A percentile compares a stretch with the other conserved stretches of the same genome.
These are phyloP conservation scores for Colletotrichum cordylinicola DNA, from an alignment of 2,329 filamentous ascomycete species.

Conservation along the genomic window DNA sequence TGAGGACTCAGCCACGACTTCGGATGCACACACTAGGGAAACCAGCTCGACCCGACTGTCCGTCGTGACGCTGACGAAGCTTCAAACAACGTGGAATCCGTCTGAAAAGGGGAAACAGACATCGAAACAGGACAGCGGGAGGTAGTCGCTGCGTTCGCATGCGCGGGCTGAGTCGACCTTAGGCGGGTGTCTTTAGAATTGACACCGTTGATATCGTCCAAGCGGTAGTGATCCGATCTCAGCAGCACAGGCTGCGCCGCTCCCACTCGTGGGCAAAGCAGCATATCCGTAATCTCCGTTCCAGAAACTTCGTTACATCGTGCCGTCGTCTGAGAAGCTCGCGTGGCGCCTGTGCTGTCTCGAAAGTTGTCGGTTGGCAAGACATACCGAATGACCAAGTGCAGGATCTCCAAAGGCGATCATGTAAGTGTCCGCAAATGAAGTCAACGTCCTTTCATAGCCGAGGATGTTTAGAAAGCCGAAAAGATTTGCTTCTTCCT, in stretches of 20 bases:
- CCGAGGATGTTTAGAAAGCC: neutral
- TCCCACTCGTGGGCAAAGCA: neutral
- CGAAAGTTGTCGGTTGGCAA: neutral
- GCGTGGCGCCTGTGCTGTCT: neutral
- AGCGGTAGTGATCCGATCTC: neutral
- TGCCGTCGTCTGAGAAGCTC: neutral
- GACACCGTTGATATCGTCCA: neutral
- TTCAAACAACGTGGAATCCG: neutral
- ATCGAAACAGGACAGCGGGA: neutral
- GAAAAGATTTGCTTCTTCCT: rapidly evolving
- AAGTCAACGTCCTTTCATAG: rapidly evolving
- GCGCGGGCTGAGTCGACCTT: neutral
- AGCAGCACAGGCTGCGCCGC: neutral
- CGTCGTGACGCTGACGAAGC: neutral
- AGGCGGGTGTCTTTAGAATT: neutral
- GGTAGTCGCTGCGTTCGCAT: neutral
- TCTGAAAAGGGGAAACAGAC: neutral
- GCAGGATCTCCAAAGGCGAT: neutral
- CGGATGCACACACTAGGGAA: neutral
- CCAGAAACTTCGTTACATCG: neutral
- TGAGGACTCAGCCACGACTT: neutral
- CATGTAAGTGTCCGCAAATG: neutral
- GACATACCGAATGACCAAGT: neutral
- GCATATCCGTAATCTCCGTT: neutral
- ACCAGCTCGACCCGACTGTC: neutral